These are phyloP conservation scores for Boletus sp. DNA, from an alignment of 768 basidiomycete genomes.

Conservation along the genomic window DNA sequence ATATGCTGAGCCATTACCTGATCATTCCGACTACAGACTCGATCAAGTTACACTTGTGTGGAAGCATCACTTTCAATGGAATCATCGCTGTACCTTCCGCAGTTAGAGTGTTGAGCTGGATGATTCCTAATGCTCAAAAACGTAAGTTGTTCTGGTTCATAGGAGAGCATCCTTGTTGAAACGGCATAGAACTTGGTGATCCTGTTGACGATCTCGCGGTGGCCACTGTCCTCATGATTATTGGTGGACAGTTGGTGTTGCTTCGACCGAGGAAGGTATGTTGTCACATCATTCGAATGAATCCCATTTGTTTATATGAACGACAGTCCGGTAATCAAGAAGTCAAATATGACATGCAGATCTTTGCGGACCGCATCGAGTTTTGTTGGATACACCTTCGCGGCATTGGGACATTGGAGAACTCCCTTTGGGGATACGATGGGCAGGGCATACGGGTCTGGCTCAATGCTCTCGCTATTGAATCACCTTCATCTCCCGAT, in stretches of 20 bases:
- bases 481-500: constrained; percentile 47
- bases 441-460: constrained; percentile 87
- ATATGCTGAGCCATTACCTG: constrained; percentile 89
- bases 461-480: constrained; percentile 93
- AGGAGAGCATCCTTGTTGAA: constrained; percentile 6
- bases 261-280: constrained; percentile 83
- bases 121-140: constrained; percentile 92
- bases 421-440: constrained; percentile 97
- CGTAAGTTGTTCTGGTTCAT: constrained; percentile 49
- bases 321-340: constrained; percentile 78
- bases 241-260: constrained; percentile 87
- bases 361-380: constrained; percentile 94
- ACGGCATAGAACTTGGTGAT: constrained; percentile 80
- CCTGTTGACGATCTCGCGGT: constrained; percentile 89
- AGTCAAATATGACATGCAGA: constrained; percentile 96
- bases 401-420: constrained; percentile 90
- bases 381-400: constrained; percentile 98
- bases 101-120: constrained; percentile 93
- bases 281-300: background rate
- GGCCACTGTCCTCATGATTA: constrained; percentile 94
- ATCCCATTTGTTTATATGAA: background rate
- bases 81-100: constrained; percentile 81
- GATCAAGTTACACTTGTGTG: constrained; percentile 87
- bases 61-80: constrained; percentile 91
- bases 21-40: constrained; percentile 81